phyloP scores from a whole-genome alignment of 23 red algal genomes.

The Gracilaria gracilis region DNA sequence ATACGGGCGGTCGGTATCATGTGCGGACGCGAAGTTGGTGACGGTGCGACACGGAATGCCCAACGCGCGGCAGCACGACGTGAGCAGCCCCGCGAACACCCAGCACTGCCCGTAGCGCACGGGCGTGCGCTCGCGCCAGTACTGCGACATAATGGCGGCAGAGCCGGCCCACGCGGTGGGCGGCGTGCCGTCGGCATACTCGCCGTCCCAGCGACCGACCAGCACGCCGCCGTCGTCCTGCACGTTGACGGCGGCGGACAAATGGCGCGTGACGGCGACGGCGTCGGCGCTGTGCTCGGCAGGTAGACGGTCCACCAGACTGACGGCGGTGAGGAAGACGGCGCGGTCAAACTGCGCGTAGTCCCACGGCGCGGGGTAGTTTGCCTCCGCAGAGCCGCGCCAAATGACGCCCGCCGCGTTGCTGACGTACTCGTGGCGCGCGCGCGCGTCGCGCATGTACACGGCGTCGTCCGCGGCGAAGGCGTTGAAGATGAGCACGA shows the following conservation, averaged over 20 bases:
- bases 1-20: slow-evolving; percentile 35
- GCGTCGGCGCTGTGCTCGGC: background rate
- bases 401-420: slow-evolving; percentile 1
- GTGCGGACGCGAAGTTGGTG: slow-evolving; percentile 26
- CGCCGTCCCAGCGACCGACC: slow-evolving; percentile 24
- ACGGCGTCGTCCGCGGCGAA: background rate
- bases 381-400: background rate
- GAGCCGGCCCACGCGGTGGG: slow-evolving; percentile 35
- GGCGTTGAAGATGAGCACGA: slow-evolving; percentile 35
- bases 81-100: slow-evolving; percentile 31
- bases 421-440: background rate
- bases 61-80: slow-evolving; percentile 10
- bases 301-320: background rate
- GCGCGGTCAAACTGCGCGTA: slow-evolving; percentile 20
- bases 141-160: background rate
- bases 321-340: background rate
- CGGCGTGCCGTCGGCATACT: slow-evolving; percentile 31
- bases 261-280: slow-evolving; percentile 11
- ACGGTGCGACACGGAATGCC: slow-evolving; percentile 12
- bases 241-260: slow-evolving; percentile 22
- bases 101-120: slow-evolving; percentile 34
- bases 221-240: slow-evolving; percentile 42
- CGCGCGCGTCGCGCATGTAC: background rate
- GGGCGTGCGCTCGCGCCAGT: background rate
- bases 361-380: slow-evolving; percentile 10